Evolutionary conservation across 257 asterid species (phyloP).

Genomic region (Solanum chiquidenum): DNA sequence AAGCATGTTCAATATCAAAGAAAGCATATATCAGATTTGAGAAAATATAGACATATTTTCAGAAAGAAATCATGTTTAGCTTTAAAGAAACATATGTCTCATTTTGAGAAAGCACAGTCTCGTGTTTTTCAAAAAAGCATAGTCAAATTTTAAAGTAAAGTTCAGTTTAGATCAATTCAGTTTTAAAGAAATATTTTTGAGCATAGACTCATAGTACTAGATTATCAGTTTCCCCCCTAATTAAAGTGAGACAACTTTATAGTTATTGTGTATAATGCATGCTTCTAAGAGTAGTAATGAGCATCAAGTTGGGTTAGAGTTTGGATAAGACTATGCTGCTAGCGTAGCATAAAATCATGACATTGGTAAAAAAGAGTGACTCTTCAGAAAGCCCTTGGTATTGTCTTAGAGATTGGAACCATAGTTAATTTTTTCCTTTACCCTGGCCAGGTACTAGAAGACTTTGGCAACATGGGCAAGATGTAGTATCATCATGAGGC

Average conservation of each 20-base stretch:
- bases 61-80: neutral
- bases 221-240: neutral
- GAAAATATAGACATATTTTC: neutral
- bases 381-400: neutral
- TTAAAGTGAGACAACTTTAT: too few relatives aligned
- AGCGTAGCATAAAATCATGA: neutral
- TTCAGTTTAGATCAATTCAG: neutral
- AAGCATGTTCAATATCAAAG: neutral
- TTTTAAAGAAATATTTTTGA: neutral
- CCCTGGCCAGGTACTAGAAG: too few relatives aligned
- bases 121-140: too few relatives aligned
- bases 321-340: too few relatives aligned
- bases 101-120: neutral
- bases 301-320: too few relatives aligned
- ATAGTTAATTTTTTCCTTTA: too few relatives aligned
- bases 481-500: too few relatives aligned
- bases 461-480: too few relatives aligned
- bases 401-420: neutral
- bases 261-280: neutral
- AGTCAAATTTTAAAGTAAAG: neutral
- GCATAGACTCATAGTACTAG: neutral
- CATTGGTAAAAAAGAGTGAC: neutral
- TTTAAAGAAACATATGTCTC: neutral
- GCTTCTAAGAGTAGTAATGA: neutral
- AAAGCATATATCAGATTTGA: neutral